These are phyloP conservation scores for Botrytis paeoniae DNA, from an alignment of 2,329 filamentous ascomycete genomes.

Conservation along the genomic window DNA sequence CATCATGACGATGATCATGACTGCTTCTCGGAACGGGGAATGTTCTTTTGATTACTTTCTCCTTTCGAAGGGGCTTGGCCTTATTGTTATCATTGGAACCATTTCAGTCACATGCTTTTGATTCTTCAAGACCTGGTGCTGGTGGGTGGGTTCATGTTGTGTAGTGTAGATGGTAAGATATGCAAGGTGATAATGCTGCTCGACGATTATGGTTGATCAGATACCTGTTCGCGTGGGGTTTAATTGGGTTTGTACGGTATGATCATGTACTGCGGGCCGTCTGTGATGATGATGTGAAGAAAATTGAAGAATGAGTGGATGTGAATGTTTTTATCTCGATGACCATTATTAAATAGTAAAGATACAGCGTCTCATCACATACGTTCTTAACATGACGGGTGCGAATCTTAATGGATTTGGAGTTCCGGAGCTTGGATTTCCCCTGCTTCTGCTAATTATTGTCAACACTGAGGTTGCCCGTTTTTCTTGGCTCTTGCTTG, in stretches of 20 bases:
- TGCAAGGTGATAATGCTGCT: constrained; percentile 9
- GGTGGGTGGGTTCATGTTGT: background rate
- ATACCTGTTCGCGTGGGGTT: background rate
- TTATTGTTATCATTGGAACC: background rate
- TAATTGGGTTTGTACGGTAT: background rate
- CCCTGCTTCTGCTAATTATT: background rate
- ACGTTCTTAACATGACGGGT: background rate
- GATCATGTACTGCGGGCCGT: background rate
- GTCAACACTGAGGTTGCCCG: background rate
- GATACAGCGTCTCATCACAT: background rate
- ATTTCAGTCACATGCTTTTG: background rate
- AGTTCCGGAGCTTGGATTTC: background rate
- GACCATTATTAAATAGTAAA: background rate
- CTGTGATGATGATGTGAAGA: background rate
- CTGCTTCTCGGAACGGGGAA: too few relatives aligned
- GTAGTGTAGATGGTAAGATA: background rate
- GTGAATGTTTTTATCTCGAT: background rate
- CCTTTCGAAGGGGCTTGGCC: background rate
- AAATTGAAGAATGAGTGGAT: background rate
- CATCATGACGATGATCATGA: background rate
- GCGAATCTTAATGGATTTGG: background rate
- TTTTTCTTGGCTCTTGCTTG: constrained; percentile 1
- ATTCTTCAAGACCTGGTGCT: background rate
- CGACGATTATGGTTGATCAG: background rate
- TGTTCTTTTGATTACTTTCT: background rate